These are phyloP conservation scores for Starmerella asiatica DNA, from an alignment of 805 yeast genomes.

Conservation along the genomic window DNA sequence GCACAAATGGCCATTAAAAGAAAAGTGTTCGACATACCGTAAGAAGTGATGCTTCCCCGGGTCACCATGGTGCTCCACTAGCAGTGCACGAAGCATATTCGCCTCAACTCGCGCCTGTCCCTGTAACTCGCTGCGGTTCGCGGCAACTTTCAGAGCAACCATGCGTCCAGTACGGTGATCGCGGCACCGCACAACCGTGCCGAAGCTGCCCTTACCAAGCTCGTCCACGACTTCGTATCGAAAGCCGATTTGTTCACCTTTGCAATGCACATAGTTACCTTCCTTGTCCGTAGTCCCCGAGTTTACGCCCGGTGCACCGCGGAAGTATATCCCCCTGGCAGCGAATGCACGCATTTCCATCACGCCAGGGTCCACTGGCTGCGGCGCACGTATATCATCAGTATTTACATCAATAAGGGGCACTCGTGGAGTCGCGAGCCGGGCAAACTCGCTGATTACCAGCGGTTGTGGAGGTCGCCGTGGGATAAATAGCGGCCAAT, in stretches of 20 bases:
- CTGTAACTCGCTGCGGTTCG: slow-evolving; percentile 59
- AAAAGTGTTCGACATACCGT: slow-evolving; percentile 52
- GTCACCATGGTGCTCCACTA: slow-evolving; percentile 21
- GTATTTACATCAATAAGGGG: slow-evolving; percentile 12
- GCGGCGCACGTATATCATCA: not conserved
- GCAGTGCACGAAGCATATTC: slow-evolving; percentile 44
- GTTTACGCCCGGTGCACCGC: not conserved
- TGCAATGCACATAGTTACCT: slow-evolving; percentile 44
- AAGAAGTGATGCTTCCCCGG: slow-evolving; percentile 33
- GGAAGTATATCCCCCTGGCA: slow-evolving; percentile 12
- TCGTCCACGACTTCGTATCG: slow-evolving; percentile 47
- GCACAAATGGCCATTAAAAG: slow-evolving; percentile 71
- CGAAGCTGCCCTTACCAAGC: slow-evolving; percentile 74
- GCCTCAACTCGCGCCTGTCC: slow-evolving; percentile 70
- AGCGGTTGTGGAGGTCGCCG: slow-evolving; percentile 6
- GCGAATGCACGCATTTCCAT: slow-evolving; percentile 8
- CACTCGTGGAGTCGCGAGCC: slow-evolving; percentile 1
- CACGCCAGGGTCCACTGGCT: not conserved
- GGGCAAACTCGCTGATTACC: slow-evolving; percentile 6
- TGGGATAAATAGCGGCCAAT: slow-evolving; percentile 13
- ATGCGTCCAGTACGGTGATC: slow-evolving; percentile 48
- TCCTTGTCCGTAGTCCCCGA: slow-evolving; percentile 32
- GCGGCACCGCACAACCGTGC: slow-evolving; percentile 53
- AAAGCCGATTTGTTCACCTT: slow-evolving; percentile 63
- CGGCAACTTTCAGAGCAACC: slow-evolving; percentile 67